A percentile compares a stretch with the other conserved stretches of the same genome.
phyloP scores from a whole-genome alignment of 129 eudicot species.

The Gnaphalium uliginosum region DNA sequence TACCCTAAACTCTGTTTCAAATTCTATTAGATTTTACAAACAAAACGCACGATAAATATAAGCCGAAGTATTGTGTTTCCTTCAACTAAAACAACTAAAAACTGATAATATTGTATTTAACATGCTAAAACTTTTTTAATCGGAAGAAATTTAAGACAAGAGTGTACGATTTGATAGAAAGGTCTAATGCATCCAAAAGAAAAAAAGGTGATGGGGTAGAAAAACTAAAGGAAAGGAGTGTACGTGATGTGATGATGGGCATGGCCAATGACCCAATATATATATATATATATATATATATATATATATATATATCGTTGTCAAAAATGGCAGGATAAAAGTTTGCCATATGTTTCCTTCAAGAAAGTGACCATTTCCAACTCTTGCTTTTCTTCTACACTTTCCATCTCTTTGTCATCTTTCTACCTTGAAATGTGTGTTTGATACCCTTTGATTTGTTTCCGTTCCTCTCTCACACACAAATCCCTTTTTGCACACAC shows the following conservation, averaged over 20 bases:
- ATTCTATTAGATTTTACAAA: too few species aligned
- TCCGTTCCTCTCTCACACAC: conserved; percentile 26
- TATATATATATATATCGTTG: conserved; percentile 52
- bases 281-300: too few species aligned
- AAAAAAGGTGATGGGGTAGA: conserved; percentile 37
- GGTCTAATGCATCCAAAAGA: conserved; percentile 27
- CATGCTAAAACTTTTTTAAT: background rate
- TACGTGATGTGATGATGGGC: conserved; percentile 25
- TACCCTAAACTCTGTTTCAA: too few species aligned
- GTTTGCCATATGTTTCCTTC: conserved; percentile 57
- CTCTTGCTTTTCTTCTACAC: conserved; percentile 63
- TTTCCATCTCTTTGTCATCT: conserved; percentile 75
- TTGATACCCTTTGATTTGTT: conserved; percentile 39
- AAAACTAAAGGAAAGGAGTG: conserved; percentile 39
- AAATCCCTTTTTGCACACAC: conserved; percentile 23
- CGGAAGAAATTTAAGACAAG: background rate
- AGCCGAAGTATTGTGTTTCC: background rate
- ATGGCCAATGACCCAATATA: conserved; percentile 38
- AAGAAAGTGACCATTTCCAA: conserved; percentile 82
- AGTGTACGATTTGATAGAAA: conserved; percentile 16
- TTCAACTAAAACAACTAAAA: too few species aligned
- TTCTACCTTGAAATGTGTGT: conserved; percentile 80
- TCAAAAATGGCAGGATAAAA: conserved; percentile 63
- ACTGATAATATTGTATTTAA: background rate
- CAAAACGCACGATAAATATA: too few species aligned